Evolutionary conservation across 495 filamentous ascomycete species (phyloP).

Genomic region (Talaromyces stipitatus): DNA sequence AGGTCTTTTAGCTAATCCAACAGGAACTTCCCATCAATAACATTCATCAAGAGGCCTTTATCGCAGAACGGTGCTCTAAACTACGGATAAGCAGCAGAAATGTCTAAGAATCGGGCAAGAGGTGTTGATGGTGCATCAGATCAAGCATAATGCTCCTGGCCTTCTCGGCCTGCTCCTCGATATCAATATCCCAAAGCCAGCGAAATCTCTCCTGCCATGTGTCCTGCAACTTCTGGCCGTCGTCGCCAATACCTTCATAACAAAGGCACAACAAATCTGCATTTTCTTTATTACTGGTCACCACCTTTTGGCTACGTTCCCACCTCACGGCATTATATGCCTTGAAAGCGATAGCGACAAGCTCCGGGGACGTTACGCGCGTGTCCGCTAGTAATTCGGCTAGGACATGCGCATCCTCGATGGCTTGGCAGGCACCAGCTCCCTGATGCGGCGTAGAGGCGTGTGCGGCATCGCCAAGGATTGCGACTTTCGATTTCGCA

Average conservation of each 20-base stretch:
- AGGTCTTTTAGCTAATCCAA: too few relatives aligned
- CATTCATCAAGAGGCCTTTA: too few relatives aligned
- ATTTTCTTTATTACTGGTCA: slow-evolving; percentile 30
- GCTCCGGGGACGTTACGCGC: neutral
- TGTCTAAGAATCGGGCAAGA: too few relatives aligned
- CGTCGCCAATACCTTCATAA: slow-evolving; percentile 30
- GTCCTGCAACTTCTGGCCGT: slow-evolving; percentile 34
- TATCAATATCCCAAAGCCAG: slow-evolving; percentile 38
- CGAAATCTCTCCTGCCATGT: slow-evolving; percentile 33
- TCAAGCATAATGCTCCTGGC: neutral
- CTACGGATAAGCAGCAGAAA: too few relatives aligned
- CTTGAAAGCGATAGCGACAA: slow-evolving; percentile 38
- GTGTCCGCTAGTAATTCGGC: slow-evolving; percentile 43
- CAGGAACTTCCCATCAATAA: too few relatives aligned
- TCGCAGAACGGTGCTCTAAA: too few relatives aligned
- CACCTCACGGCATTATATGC: slow-evolving; percentile 55
- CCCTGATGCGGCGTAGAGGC: neutral
- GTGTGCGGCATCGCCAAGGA: neutral
- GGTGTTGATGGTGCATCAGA: neutral
- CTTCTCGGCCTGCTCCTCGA: slow-evolving; percentile 1
- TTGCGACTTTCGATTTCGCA: neutral
- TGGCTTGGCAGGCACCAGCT: neutral
- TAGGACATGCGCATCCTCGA: neutral
- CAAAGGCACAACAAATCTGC: slow-evolving; percentile 35
- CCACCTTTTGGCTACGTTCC: slow-evolving; percentile 42